Base-by-base conservation (phyloP, 1,284 basidiomycete species). In the Sporisorium iseilematis-ciliati region DNA sequence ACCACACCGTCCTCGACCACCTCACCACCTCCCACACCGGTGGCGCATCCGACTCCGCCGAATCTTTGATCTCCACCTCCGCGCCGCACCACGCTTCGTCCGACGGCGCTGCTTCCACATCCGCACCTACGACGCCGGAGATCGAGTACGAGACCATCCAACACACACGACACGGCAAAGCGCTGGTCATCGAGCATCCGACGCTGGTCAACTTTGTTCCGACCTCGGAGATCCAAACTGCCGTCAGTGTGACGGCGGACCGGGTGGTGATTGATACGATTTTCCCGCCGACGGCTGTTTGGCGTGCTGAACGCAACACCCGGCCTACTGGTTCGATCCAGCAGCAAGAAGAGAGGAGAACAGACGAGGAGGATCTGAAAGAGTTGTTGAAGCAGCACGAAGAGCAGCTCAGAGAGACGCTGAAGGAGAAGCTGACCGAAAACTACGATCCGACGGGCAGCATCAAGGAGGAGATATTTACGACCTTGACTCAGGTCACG, bases 251-350 rank as follows among this genome's bases (percentile, higher is more conserved):
- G 20, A 63, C 57, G 2, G 65, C 52, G 11, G 79, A 78, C 40
- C 52, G 75, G 3, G 61, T 78, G 26, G 60, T 80, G 35, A 79
- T 80, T 29, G 79, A 80, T 48, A 80, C 74, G 12, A 75, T 78
- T 48, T 57, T 77, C 16, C 79, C 79, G 0, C 79, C 79, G 2
- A 75, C 71, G 3, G 65, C 71, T 0, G 58, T 52, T 2, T 42
- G 61, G 7, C 54, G 58, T 14, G 20, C 54, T 1, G 20, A 54
- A 20, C 14, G 20, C 2, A 12, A 11, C 4, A 21, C 10, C 20
- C 33, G 20, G 14, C 8, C 57, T 2, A n/a, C 21, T 8, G 31
- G 21, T 12, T 16, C 21, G 11, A 10, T 31, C 11, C 12, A 21
- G 21, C 14, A 12, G 14, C 41, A 21, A 7, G 7, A 25, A 23